Conservation (phyloP, 352 stramenopile species). For the Peronospora destructor region DNA sequence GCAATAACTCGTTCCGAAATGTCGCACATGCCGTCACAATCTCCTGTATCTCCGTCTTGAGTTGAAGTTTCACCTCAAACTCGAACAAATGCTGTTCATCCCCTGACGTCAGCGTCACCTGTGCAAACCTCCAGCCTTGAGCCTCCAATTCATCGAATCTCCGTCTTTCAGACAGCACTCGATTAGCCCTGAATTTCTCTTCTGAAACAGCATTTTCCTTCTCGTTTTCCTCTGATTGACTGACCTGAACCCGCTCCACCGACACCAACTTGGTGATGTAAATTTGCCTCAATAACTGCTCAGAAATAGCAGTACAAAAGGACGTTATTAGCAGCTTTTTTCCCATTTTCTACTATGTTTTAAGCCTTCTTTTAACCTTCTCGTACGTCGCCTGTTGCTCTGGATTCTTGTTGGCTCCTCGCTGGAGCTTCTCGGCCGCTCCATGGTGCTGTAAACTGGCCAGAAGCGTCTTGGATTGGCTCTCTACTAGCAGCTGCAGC, state of each 20-base stretch:
- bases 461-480: conserved; percentile 18
- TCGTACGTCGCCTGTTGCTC: conserved; percentile 42
- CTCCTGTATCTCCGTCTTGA: conserved; percentile 40
- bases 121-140: conserved; percentile 52
- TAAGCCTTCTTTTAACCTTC: conserved; percentile 24
- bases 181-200: neutral
- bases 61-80: conserved; percentile 65
- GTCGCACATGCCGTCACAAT: conserved; percentile 43
- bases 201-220: neutral
- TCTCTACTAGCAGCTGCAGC: conserved; percentile 42
- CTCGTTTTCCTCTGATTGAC: neutral
- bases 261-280: conserved; percentile 23
- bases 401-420: conserved; percentile 22
- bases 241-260: neutral
- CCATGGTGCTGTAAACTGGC: conserved; percentile 32
- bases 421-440: conserved; percentile 35
- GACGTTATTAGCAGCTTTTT: conserved; percentile 7
- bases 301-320: conserved; percentile 3
- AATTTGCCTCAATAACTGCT: conserved; percentile 38
- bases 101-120: conserved; percentile 38
- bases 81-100: conserved; percentile 77
- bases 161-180: conserved; percentile 1
- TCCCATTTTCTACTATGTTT: neutral
- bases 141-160: conserved; percentile 23
- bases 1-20: conserved; percentile 49